These are phyloP conservation scores for Pyrenopolyporus hunteri DNA, from an alignment of 495 filamentous ascomycete species.

Conservation along the genomic window DNA sequence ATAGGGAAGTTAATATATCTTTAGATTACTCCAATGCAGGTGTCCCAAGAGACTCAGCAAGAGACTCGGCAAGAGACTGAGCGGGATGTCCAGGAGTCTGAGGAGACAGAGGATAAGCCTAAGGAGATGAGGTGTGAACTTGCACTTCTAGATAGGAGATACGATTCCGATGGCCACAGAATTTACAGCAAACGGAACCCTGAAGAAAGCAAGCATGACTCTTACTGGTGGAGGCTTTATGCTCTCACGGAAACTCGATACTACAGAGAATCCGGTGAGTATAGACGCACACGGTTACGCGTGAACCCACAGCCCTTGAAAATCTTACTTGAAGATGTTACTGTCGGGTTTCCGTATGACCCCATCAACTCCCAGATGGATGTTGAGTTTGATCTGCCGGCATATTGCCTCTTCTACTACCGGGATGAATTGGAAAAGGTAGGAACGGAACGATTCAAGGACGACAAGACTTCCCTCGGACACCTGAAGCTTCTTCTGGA, in stretches of 20 bases:
- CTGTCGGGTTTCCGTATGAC: constrained; percentile 37
- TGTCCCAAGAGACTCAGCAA: constrained; percentile 1
- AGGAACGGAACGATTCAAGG: constrained; percentile 39
- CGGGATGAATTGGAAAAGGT: constrained; percentile 36
- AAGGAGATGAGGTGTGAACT: constrained; percentile 23
- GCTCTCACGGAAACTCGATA: constrained; percentile 27
- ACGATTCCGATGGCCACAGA: constrained; percentile 18
- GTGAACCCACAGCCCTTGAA: constrained; percentile 37
- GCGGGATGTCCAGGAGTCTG: neutral
- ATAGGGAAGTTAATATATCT: neutral
- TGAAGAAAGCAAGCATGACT: too few species aligned
- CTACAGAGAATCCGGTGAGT: constrained; percentile 2
- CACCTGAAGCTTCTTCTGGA: constrained; percentile 43
- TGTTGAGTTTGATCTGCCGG: constrained; percentile 42
- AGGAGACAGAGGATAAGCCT: neutral
- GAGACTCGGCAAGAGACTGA: neutral
- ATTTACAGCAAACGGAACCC: constrained; percentile 19
- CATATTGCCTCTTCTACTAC: constrained; percentile 44
- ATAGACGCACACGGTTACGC: constrained; percentile 18
- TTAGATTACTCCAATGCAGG: neutral
- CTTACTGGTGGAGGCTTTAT: constrained; percentile 26
- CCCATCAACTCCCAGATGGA: constrained; percentile 31
- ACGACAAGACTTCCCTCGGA: constrained; percentile 33
- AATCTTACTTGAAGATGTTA: constrained; percentile 41
- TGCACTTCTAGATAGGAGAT: constrained; percentile 23